Conservation (phyloP, 176 grass and related monocot species). For the Aegilops speltoides region DNA sequence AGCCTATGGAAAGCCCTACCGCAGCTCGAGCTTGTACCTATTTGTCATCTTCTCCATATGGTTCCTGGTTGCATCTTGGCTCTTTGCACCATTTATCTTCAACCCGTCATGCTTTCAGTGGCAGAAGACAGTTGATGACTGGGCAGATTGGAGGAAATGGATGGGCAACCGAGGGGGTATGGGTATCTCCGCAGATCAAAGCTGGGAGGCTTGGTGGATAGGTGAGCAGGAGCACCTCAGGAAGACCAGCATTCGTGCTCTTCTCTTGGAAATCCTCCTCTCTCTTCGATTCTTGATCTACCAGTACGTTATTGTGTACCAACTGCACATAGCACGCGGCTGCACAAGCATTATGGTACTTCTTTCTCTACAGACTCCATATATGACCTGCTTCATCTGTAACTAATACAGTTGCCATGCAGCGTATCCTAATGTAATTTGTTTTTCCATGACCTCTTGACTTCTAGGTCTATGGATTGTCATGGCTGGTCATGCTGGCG, state of each 20-base stretch:
- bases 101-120: slow-evolving; percentile 93
- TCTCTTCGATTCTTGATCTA: slow-evolving; percentile 92
- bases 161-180: slow-evolving; percentile 87
- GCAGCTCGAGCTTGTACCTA: slow-evolving; percentile 73
- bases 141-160: slow-evolving; percentile 87
- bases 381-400: not conserved
- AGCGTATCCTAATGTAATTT: too few relatives aligned
- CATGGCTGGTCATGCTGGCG: too few relatives aligned
- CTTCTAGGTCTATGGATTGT: too few relatives aligned
- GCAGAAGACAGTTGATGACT: slow-evolving; percentile 87
- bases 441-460: not conserved
- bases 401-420: not conserved
- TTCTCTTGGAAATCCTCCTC: slow-evolving; percentile 70
- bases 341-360: slow-evolving; percentile 73
- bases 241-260: slow-evolving; percentile 57
- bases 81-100: slow-evolving; percentile 85
- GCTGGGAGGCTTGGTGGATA: slow-evolving; percentile 96
- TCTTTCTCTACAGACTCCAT: not conserved
- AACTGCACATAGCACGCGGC: slow-evolving; percentile 70
- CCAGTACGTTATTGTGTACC: slow-evolving; percentile 94
- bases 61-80: slow-evolving; percentile 88
- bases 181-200: slow-evolving; percentile 58
- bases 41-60: slow-evolving; percentile 91
- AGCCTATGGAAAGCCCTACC: slow-evolving; percentile 72
- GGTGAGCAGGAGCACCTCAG: slow-evolving; percentile 81